These are phyloP conservation scores for Vanilla planifolia DNA, from an alignment of 106 monocot genomes.

Conservation along the genomic window DNA sequence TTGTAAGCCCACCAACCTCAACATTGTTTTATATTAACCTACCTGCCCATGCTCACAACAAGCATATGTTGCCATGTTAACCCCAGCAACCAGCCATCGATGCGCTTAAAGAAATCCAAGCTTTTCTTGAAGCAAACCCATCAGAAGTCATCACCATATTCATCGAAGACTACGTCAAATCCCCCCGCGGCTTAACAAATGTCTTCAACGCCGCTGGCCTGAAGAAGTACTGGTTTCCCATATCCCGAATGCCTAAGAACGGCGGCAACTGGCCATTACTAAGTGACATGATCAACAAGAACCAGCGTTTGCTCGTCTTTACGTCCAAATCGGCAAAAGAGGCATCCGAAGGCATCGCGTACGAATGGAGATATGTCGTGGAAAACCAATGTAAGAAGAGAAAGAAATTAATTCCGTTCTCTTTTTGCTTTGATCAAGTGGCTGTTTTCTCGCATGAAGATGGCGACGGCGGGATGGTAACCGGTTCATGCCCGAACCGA, in stretches of 20 bases:
- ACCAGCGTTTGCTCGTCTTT: conserved; percentile 70
- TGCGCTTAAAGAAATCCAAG: conserved; percentile 44
- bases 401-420: background rate
- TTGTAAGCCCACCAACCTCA: conserved; percentile 22
- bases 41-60: background rate
- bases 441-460: conserved; percentile 18
- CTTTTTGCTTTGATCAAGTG: background rate
- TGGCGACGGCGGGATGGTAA: conserved; percentile 39
- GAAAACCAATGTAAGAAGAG: conserved; percentile 58
- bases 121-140: conserved; percentile 45
- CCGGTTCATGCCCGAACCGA: conserved; percentile 37
- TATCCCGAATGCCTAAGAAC: conserved; percentile 51
- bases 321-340: conserved; percentile 56
- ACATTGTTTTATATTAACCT: background rate
- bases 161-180: conserved; percentile 58
- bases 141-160: conserved; percentile 62
- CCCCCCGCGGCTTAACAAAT: conserved; percentile 33
- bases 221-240: conserved; percentile 56
- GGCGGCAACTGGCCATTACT: conserved; percentile 60
- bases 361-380: conserved; percentile 58
- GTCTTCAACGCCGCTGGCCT: conserved; percentile 50
- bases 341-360: conserved; percentile 54
- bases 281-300: conserved; percentile 52
- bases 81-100: conserved; percentile 63
- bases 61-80: background rate